Percentiles rank a stretch among this genome's conserved stretches.
Conservation (phyloP, 441 rosid genomes). For the Populus hybrid region DNA sequence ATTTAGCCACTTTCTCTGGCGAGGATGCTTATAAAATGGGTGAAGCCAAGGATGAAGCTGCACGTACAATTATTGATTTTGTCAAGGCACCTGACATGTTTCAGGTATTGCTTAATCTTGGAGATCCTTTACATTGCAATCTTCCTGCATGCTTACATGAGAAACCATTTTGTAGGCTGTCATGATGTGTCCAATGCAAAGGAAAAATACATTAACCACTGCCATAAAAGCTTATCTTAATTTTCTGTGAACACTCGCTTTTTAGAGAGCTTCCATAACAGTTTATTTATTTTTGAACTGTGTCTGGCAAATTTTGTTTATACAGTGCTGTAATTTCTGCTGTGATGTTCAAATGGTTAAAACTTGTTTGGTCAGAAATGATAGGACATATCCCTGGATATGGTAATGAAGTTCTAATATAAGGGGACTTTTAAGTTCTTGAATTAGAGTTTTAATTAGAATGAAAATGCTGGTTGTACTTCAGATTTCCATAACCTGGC, state of each 20-base stretch:
- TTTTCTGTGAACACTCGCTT: background rate
- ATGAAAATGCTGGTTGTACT: background rate
- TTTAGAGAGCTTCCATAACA: background rate
- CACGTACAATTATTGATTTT: slow-evolving; percentile 67
- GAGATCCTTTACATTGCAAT: background rate
- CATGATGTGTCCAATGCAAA: background rate
- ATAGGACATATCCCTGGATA: background rate
- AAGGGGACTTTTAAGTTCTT: background rate
- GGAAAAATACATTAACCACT: background rate
- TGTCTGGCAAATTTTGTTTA: background rate
- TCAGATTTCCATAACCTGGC: background rate
- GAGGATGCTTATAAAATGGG: slow-evolving; percentile 60
- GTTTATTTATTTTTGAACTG: background rate
- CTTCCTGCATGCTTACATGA: background rate
- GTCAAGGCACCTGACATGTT: slow-evolving; percentile 80
- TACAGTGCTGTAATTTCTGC: background rate
- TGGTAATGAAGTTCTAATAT: background rate
- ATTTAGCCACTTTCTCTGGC: slow-evolving; percentile 78
- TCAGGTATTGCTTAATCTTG: slow-evolving; percentile 52
- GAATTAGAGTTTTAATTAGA: background rate
- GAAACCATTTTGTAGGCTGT: background rate
- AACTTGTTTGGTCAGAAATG: background rate
- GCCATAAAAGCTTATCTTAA: background rate
- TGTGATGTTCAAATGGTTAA: background rate
- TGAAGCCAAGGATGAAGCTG: slow-evolving; percentile 96